Conservation (phyloP, 805 yeast genomes). For the Nakazawaea wyomingensis region DNA sequence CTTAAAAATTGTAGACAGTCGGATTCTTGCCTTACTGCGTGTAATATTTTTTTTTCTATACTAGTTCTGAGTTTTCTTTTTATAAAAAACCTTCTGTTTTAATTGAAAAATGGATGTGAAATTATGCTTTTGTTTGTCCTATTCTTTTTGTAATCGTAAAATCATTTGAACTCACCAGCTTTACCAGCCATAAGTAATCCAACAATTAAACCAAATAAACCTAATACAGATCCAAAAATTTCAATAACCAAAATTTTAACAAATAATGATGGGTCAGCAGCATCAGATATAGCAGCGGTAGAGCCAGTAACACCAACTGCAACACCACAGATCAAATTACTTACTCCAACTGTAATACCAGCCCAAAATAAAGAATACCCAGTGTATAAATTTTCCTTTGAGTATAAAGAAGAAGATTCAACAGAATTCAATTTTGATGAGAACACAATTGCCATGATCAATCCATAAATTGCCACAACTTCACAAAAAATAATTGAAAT, state of each 20-base stretch:
- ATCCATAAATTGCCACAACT: slow-evolving; percentile 97
- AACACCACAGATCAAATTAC: slow-evolving; percentile 92
- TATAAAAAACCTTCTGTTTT: no score
- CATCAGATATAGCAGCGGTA: slow-evolving; percentile 97
- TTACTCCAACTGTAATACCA: slow-evolving; percentile 89
- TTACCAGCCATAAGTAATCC: slow-evolving; percentile 96
- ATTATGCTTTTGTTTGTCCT: no score
- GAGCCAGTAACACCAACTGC: slow-evolving; percentile 98
- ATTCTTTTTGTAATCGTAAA: no score
- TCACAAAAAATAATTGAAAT: slow-evolving; percentile 98
- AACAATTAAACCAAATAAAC: slow-evolving; percentile 92
- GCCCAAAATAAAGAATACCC: slow-evolving; percentile 98
- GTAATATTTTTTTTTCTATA: no score
- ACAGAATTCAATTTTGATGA: slow-evolving; percentile 79
- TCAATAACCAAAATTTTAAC: slow-evolving; percentile 96
- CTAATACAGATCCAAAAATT: slow-evolving; percentile 94
- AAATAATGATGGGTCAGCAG: slow-evolving; percentile 91
- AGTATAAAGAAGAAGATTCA: slow-evolving; percentile 54
- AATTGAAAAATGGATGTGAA: no score
- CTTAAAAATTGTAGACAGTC: not conserved
- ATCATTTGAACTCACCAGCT: slow-evolving; percentile 76
- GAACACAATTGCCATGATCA: slow-evolving; percentile 96
- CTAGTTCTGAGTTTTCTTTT: no score
- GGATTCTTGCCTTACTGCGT: not conserved
- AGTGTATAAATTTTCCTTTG: slow-evolving; percentile 86